Conservation (phyloP, 345 rosid genomes). For the Clarkia xantiana region DNA sequence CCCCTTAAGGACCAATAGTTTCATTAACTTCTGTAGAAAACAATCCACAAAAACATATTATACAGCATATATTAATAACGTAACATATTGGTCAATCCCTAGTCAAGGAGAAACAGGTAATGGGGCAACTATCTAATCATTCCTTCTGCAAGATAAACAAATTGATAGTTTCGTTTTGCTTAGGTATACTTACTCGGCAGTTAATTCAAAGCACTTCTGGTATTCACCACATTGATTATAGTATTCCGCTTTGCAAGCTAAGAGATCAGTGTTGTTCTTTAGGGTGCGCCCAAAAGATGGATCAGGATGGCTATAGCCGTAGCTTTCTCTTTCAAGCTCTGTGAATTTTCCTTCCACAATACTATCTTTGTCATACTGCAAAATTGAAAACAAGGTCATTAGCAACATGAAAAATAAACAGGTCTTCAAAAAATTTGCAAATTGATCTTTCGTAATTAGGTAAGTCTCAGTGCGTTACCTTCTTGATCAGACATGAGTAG, state of each 20-base stretch:
- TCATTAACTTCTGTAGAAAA: too few relatives aligned
- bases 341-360: constrained; percentile 68
- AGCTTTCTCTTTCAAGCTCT: constrained; percentile 69
- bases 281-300: constrained; percentile 38
- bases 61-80: too few relatives aligned
- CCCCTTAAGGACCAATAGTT: too few relatives aligned
- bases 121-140: too few relatives aligned
- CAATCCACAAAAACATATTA: too few relatives aligned
- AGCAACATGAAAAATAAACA: constrained; percentile 6
- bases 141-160: too few relatives aligned
- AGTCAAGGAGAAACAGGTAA: too few relatives aligned
- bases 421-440: background rate
- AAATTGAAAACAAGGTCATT: constrained; percentile 6
- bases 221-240: constrained; percentile 93
- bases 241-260: constrained; percentile 95
- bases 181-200: constrained; percentile 52
- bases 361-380: constrained; percentile 70
- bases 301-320: constrained; percentile 28
- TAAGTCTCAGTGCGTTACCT: too few relatives aligned
- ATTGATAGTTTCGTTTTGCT: background rate
- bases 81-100: too few relatives aligned
- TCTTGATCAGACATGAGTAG: constrained; percentile 86
- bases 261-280: constrained; percentile 67
- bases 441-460: too few relatives aligned
- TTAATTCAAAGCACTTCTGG: constrained; percentile 83